Evolutionary conservation across 2,329 filamentous ascomycete genomes (phyloP), one percentile per base, ranked within the genome.

Genomic region (Herpotrichia juniperi): DNA sequence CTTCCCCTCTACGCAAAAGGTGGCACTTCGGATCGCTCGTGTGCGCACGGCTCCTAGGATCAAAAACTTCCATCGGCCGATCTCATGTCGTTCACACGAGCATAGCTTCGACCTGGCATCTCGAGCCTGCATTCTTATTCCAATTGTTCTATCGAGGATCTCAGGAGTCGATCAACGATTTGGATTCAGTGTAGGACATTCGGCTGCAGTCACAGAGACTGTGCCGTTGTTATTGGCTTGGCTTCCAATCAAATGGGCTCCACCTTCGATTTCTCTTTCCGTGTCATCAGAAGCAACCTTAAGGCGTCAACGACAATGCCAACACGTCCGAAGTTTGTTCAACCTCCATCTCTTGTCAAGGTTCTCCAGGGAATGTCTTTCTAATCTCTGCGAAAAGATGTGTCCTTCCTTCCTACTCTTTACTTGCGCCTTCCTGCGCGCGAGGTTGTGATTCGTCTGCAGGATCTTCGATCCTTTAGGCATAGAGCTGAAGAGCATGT

Each of bases 141-240:
- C n/a, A n/a, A n/a, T 24, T 11, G 21, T 25, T 21, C 25, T 40
- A 8, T 25, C 21, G n/a, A 9, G 21, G 34, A 5, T 34, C 39
- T 42, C 31, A 22, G 34, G 46, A 37, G 21, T 19, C 22, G 52
- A 53, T 57, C 48, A 46, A 44, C 37, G 34, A 50, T 37, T 51
- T 52, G 57, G 50, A n/a, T 32, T 49, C 56, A 52, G 50, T 39
- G 42, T 48, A 46, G 42, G 49, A 43, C 17, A 9, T 42, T 55
- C 54, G 62, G 51, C 39, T 42, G 28, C 32, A 16, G 31, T 42
- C 34, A 57, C 52, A 37, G 49, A 42, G 48, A 51, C 52, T 52
- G 53, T 58, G 53, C 62, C 50, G 52, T 46, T 32, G 25, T 42
- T 30, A n/a, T 21, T 46, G 34, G 21, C 48, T 56, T 56, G 51